phyloP scores from a whole-genome alignment of 1,284 basidiomycete genomes.

The Ceratobasidium sp. region DNA sequence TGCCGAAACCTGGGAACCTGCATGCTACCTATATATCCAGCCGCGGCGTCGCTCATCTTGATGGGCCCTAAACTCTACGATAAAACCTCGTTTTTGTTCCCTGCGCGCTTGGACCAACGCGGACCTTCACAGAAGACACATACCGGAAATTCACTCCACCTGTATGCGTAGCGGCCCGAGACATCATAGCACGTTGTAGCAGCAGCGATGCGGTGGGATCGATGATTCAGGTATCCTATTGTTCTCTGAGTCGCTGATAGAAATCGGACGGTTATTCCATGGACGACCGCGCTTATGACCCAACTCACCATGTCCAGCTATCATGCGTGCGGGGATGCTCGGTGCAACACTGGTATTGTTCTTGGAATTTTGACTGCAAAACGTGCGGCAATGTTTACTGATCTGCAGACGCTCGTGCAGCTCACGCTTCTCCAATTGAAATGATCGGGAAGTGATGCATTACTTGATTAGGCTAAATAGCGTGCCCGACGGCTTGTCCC shows the following conservation, averaged over 20 bases:
- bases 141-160: slow-evolving; percentile 13
- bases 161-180: slow-evolving; percentile 25
- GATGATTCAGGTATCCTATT: slow-evolving; percentile 11
- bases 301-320: slow-evolving; percentile 9
- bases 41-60: slow-evolving; percentile 2
- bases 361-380: background rate
- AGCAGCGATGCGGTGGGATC: background rate
- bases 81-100: slow-evolving; percentile 42
- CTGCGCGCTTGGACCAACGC: slow-evolving; percentile 30
- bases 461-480: background rate
- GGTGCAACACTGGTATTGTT: slow-evolving; percentile 24
- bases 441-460: slow-evolving; percentile 8
- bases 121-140: slow-evolving; percentile 16
- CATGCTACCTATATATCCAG: slow-evolving; percentile 28
- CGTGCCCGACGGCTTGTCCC: too few relatives aligned
- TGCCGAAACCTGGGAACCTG: slow-evolving; percentile 10
- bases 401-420: slow-evolving; percentile 4
- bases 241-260: slow-evolving; percentile 18
- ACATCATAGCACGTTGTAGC: slow-evolving; percentile 1
- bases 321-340: slow-evolving; percentile 14
- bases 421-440: slow-evolving; percentile 20
- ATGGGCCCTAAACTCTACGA: slow-evolving; percentile 22
- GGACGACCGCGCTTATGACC: slow-evolving; percentile 12
- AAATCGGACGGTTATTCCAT: slow-evolving; percentile 27
- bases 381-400: background rate